Base-by-base conservation (phyloP, 2,329 filamentous ascomycete genomes). In the Aspergillus felis region DNA sequence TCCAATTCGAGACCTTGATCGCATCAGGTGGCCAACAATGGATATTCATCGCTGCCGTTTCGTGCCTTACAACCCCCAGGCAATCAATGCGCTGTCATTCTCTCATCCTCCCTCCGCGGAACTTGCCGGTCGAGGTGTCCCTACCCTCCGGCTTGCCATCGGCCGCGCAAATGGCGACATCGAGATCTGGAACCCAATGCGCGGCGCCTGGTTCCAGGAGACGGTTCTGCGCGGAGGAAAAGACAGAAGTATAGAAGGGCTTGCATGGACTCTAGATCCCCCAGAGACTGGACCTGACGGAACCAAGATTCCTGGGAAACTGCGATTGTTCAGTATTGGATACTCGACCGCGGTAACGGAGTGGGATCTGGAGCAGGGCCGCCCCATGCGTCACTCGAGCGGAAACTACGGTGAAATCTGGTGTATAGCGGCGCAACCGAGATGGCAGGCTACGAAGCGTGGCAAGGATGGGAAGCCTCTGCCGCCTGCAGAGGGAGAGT, bases 31-130 rank as follows among this genome's bases (percentile, higher is more conserved):
- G 29, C 44, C 56, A 58, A 70, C 48, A 59, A 97, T 97, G 93
- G 93, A 97, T 78, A 88, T 99, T 72, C 94, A 99, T 80, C 91
- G 94, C 69, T 96, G 92, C 72, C 91, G 94, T 71, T 99, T 99
- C 78, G 89, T 99, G 66, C 90, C 90, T 44, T 97, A 90, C 76
- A 91, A 92, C 63, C 89, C 91, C 7, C 91, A 91, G 59, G 88
- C 92, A 57, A 97, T 99, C 76, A 97, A 96, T 77, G 88, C 91
- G 62, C 85, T 97, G 71, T 91, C 93, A 64, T 97, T 99, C 75
- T 96, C 94, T 5, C 90, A 96, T 72, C 81, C 89, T 22, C 81
- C 74, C 24, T 78, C 74, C 62, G 78, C 74, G 72, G 76, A 76
- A 64, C 68, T 72, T 62, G 64, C 70, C 27, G 74, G 74, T 63